Evolutionary conservation across 2,329 filamentous ascomycete genomes (phyloP).

Genomic region (Thelonectria rubi): DNA sequence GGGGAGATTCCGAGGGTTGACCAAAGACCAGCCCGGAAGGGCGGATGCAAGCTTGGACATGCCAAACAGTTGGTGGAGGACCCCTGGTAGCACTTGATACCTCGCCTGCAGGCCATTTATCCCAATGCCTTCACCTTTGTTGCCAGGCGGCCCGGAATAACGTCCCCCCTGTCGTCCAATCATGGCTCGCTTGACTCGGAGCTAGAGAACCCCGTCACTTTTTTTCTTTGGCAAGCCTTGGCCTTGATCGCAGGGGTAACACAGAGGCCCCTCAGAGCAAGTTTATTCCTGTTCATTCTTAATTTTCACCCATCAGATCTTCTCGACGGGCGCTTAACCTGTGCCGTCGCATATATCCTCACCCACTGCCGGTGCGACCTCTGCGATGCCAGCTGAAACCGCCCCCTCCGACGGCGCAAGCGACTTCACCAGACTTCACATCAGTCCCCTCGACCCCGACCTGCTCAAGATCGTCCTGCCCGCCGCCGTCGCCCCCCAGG

Average conservation of each 20-base stretch:
- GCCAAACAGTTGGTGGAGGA: constrained; percentile 20
- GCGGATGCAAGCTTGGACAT: constrained; percentile 5
- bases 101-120: constrained; percentile 19
- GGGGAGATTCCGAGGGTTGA: constrained; percentile 11
- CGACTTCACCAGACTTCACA: constrained; percentile 70
- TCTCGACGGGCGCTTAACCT: constrained; percentile 22
- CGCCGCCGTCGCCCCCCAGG: constrained; percentile 69
- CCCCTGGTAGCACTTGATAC: constrained; percentile 37
- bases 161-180: constrained; percentile 39
- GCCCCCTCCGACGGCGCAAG: constrained; percentile 27
- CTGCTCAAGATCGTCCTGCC: constrained; percentile 79
- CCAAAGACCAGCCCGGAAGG: background rate
- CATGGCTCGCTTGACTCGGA: constrained; percentile 15
- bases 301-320: background rate
- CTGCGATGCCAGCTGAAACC: constrained; percentile 40
- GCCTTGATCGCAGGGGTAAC: constrained; percentile 20
- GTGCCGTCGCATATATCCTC: constrained; percentile 32
- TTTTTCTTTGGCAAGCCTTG: constrained; percentile 28
- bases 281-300: constrained; percentile 29
- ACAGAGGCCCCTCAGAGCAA: constrained; percentile 11
- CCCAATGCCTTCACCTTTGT: background rate
- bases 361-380: constrained; percentile 14
- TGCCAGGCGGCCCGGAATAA: constrained; percentile 34
- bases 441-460: constrained; percentile 82
- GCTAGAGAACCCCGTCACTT: constrained; percentile 28